These are phyloP conservation scores for Begonia masoniana DNA, from an alignment of 306 rosid species.

Conservation along the genomic window DNA sequence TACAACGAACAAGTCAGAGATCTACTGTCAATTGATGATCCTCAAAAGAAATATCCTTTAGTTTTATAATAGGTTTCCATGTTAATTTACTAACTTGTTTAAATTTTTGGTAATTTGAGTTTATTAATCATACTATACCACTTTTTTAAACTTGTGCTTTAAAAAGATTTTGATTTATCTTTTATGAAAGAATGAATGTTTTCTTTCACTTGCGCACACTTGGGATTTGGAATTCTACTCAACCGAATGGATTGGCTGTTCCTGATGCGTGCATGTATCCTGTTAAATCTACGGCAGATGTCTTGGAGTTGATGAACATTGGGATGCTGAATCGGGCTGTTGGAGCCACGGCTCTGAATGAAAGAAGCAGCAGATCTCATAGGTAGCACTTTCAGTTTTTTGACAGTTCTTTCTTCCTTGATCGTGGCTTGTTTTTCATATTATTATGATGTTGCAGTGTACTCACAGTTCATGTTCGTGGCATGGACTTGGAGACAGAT, in stretches of 20 bases:
- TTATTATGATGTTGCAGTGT: conserved; percentile 35
- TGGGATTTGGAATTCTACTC: conserved; percentile 96
- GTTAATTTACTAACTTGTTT: conserved; percentile 2
- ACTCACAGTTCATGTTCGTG: conserved; percentile 92
- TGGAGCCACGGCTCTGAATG: conserved; percentile 91
- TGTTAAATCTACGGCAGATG: conserved; percentile 70
- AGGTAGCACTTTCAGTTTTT: conserved; percentile 33
- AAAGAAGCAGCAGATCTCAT: conserved; percentile 98
- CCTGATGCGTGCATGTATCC: conserved; percentile 96
- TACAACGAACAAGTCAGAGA: conserved; percentile 98
- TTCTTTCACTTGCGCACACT: conserved; percentile 97
- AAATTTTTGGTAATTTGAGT: not conserved
- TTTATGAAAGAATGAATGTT: conserved; percentile 9
- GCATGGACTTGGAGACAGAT: conserved; percentile 74
- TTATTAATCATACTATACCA: too few species aligned
- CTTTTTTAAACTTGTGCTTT: not conserved
- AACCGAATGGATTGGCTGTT: conserved; percentile 93
- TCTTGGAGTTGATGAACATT: conserved; percentile 67
- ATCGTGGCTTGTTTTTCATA: conserved; percentile 4
- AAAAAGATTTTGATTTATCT: conserved; percentile 1
- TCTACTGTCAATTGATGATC: conserved; percentile 57
- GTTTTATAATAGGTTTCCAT: not conserved
- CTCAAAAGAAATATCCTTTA: conserved; percentile 94
- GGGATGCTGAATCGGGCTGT: conserved; percentile 71
- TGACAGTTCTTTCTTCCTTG: conserved; percentile 10